phyloP scores from a whole-genome alignment of 331 rosid species.

The Rosa hybrid region DNA sequence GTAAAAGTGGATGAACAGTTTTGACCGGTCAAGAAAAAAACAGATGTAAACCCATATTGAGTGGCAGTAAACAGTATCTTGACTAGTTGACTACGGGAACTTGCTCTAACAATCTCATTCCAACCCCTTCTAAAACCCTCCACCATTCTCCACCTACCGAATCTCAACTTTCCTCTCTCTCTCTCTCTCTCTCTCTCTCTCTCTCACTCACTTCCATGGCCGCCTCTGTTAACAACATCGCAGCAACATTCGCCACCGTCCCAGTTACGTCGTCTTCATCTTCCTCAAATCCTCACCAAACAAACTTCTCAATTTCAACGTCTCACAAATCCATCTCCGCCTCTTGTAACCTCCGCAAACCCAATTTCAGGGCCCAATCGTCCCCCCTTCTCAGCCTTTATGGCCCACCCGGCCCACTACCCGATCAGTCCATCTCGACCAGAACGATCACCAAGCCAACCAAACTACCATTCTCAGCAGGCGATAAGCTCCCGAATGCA shows the following conservation, averaged over 20 bases:
- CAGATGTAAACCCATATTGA: too few species aligned
- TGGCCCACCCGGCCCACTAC: constrained; percentile 30
- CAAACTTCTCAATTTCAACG: constrained; percentile 7
- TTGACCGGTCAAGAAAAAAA: too few species aligned
- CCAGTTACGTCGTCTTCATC: constrained; percentile 15
- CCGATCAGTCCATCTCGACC: background rate
- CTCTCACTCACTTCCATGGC: constrained; percentile 10
- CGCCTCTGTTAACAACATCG: constrained; percentile 33
- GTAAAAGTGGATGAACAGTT: too few species aligned
- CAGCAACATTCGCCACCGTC: constrained; percentile 31
- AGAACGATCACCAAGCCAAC: background rate
- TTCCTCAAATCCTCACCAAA: constrained; percentile 9
- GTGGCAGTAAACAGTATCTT: too few species aligned
- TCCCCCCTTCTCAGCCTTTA: constrained; percentile 27
- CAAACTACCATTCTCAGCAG: background rate
- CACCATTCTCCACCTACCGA: background rate
- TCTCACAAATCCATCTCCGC: constrained; percentile 18
- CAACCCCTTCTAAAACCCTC: background rate
- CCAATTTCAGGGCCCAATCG: constrained; percentile 7
- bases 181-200: too few species aligned
- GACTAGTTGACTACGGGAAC: too few species aligned
- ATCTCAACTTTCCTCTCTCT: background rate
- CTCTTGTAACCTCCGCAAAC: constrained; percentile 17
- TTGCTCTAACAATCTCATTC: background rate
- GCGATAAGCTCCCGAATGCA: constrained; percentile 17